Evolutionary conservation across 2,329 filamentous ascomycete genomes (phyloP).

Genomic region (Talaromyces sp.): DNA sequence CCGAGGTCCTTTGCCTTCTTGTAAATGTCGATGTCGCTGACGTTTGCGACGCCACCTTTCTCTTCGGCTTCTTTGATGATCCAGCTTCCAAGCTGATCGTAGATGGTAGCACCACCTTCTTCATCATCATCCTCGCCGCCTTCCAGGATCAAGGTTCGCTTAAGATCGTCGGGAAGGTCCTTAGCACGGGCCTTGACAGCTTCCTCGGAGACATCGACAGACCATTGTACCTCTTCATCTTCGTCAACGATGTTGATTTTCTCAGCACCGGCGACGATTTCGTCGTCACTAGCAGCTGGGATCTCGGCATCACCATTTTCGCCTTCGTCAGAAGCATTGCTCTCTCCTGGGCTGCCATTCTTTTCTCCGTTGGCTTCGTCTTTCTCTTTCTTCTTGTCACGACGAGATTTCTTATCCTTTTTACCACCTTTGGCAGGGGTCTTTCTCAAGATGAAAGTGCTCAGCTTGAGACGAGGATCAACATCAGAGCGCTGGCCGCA

Average conservation of each 20-base stretch:
- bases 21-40: constrained; percentile 88
- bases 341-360: constrained; percentile 60
- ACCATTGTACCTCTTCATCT: constrained; percentile 76
- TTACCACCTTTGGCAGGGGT: constrained; percentile 84
- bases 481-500: constrained; percentile 91
- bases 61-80: constrained; percentile 68
- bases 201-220: constrained; percentile 91
- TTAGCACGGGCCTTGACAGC: constrained; percentile 92
- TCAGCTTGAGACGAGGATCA: constrained; percentile 90
- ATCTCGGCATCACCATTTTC: constrained; percentile 61
- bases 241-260: constrained; percentile 62
- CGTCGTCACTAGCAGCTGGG: constrained; percentile 81
- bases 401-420: constrained; percentile 92
- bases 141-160: constrained; percentile 79
- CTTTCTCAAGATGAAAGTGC: constrained; percentile 95
- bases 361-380: constrained; percentile 54
- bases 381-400: constrained; percentile 71
- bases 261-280: constrained; percentile 65
- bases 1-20: constrained; percentile 95
- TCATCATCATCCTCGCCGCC: constrained; percentile 77
- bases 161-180: constrained; percentile 88
- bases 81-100: constrained; percentile 92
- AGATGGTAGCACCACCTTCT: constrained; percentile 67
- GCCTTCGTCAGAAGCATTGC: constrained; percentile 57
- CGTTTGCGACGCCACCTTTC: constrained; percentile 65